Base-by-base conservation (phyloP, 495 filamentous ascomycete species). In the Podospora anserina region DNA sequence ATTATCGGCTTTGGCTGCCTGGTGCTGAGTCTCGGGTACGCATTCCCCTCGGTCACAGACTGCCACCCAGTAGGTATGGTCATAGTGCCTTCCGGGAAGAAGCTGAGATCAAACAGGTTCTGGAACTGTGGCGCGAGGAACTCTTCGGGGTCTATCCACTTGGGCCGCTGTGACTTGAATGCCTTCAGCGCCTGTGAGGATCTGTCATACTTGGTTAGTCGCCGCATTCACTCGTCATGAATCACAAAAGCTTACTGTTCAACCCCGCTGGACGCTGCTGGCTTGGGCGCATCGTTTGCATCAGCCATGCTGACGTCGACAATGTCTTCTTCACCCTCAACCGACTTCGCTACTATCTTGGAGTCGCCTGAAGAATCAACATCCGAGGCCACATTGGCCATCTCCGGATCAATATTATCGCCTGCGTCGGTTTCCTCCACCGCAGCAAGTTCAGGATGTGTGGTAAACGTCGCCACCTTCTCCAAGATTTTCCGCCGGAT, bases 261-360 rank as follows among this genome's bases (percentile, higher is more conserved):
- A 2, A 64, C 18, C 7, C 69, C 9, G n/a, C 30, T 44, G 11
- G 71, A 49, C 19, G 61, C 58, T 4, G 58, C 27, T 6, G 67
- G 34, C 20, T 68, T 78, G 72, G 64, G 71, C 2, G 58, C 44
- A 71, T 70, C 81, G 6, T 76, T 72, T 7, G 79, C 81, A 70
- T 94, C 90, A 13, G 85, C 85, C 91, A 96, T 94, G 1, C 91
- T 91, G 26, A 99, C 88, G 75, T 97, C 91, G 3, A 98, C 92
- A 69, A 97, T 88, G 62, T 91, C 92, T 70, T 97, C 93, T 76
- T 97, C 94, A 5, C 92, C 92, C 70, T 93, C 90, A 13, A 97
- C 88, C 7, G 93, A 97, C 63, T 80, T 82, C 23, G 90, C 89
- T 69, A 90, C 84, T 61, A 96, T 82, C 70, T 88, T 89, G 6